Evolutionary conservation across 768 basidiomycete species (phyloP), one percentile per base, ranked within the genome.

Genomic region (Boletus coccyginus): DNA sequence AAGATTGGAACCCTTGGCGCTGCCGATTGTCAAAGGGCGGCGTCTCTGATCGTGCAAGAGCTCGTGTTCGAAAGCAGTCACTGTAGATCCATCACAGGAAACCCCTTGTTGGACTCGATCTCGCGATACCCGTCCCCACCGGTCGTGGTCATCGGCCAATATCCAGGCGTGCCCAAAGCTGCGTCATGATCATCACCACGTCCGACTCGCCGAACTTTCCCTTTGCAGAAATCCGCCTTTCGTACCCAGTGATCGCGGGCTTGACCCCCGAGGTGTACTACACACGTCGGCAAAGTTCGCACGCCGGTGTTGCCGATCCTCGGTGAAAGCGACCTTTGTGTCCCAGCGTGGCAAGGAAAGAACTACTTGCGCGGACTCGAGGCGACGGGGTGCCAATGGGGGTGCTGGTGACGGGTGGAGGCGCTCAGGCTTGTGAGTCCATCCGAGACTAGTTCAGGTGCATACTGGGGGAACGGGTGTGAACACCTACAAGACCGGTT

Each of bases 191-290:
- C 32, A 88, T 83, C 24, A 14, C 29, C 24, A 66, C 78, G 0
- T 73, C 79, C 3, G 87, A 87, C 54, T 84, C 87, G 36, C 84
- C 83, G 17, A 85, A 87, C 63, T 88, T 85, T 84, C 67, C 63
- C 6, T 73, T 59, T 77, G 78, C 53, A 74, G 80, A 61, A 52
- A 78, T 64, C 38, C 68, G 61, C 5, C 29, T 71, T 7, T 73
- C 32, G 40, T 29, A 70, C 53, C 72, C 43, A 8, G 59, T 39
- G 24, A 4, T 7, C 0, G 36, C 66, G 3, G 57, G 76, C 33
- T 67, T 85, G 53, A 74, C 77, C 4, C 74, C 79, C 27, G 27
- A 6, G 27, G 27, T 27, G 27, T 27, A 27, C 27, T 6, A 27
- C 27, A 27, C 27, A 27, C 38, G 74, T 84, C n/a, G 76, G 79